Conservation (phyloP, 257 asterid species). For the Lavandula angustifolia region DNA sequence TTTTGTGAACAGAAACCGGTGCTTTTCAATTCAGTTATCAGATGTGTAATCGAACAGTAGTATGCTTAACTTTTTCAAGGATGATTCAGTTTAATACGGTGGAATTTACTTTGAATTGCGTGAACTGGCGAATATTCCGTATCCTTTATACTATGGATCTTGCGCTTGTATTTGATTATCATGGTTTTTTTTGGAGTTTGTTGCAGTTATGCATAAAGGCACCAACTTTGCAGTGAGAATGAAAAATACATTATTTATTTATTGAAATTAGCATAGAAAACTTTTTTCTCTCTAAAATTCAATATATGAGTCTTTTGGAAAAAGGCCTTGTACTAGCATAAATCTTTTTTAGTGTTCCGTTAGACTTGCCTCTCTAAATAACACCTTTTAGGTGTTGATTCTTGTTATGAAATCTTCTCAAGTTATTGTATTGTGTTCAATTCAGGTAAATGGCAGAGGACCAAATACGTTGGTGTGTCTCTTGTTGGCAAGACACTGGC, state of each 20-base stretch:
- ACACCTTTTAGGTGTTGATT: neutral
- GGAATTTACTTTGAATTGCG: slow-evolving; percentile 13
- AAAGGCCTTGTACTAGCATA: neutral
- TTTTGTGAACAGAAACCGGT: slow-evolving; percentile 3
- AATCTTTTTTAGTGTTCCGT: neutral
- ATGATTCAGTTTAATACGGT: neutral
- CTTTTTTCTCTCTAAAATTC: neutral
- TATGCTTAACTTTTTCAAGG: slow-evolving; percentile 14
- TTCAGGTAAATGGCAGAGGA: slow-evolving; percentile 89
- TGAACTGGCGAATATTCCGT: neutral
- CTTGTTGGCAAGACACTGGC: slow-evolving; percentile 93
- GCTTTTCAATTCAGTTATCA: slow-evolving; percentile 4
- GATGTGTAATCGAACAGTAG: slow-evolving; percentile 13
- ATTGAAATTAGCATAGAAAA: neutral
- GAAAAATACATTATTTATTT: slow-evolving; percentile 13
- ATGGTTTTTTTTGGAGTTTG: neutral
- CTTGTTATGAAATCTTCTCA: slow-evolving; percentile 1
- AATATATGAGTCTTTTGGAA: neutral
- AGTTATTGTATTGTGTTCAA: slow-evolving; percentile 16
- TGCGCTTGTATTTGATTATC: slow-evolving; percentile 11
- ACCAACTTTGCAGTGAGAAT: neutral
- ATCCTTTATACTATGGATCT: neutral
- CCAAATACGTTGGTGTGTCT: slow-evolving; percentile 89
- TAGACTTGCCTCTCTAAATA: neutral
- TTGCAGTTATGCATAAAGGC: neutral